These are phyloP conservation scores for Rhododendron williamsianum DNA, from an alignment of 148 eudicot species.

Conservation along the genomic window DNA sequence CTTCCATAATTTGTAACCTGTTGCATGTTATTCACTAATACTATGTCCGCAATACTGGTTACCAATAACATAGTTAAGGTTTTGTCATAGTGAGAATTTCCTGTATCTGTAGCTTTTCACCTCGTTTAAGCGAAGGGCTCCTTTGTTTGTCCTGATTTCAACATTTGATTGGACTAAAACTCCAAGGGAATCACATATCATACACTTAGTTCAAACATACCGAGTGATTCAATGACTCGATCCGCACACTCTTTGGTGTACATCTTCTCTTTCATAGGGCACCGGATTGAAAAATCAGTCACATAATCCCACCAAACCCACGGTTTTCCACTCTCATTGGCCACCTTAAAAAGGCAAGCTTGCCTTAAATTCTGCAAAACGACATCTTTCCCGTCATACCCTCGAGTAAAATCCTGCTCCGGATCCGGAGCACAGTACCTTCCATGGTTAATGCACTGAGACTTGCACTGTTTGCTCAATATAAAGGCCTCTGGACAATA, in stretches of 20 bases:
- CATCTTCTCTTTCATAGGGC: slow-evolving; percentile 32
- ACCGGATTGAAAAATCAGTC: slow-evolving; percentile 32
- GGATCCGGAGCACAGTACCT: slow-evolving; percentile 47
- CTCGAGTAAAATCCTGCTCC: slow-evolving; percentile 31
- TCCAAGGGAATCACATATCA: neutral
- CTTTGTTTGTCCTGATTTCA: neutral
- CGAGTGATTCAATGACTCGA: slow-evolving; percentile 26
- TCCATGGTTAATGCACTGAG: slow-evolving; percentile 40
- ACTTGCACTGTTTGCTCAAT: slow-evolving; percentile 34
- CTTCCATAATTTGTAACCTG: neutral
- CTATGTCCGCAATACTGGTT: neutral
- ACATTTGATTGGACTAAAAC: neutral
- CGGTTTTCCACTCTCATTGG: slow-evolving; percentile 33
- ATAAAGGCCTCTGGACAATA: slow-evolving; percentile 30
- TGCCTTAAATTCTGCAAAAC: slow-evolving; percentile 34
- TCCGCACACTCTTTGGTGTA: slow-evolving; percentile 29
- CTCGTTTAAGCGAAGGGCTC: neutral
- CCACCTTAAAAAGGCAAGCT: slow-evolving; percentile 32
- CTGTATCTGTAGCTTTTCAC: neutral
- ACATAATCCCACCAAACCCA: slow-evolving; percentile 50
- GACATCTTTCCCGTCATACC: slow-evolving; percentile 39
- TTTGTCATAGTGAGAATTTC: slow-evolving; percentile 6
- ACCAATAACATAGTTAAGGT: neutral
- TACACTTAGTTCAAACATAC: slow-evolving; percentile 8
- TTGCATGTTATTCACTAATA: neutral